Evolutionary conservation across 1,139 yeast species (phyloP).

Genomic region (Candida anutae): DNA sequence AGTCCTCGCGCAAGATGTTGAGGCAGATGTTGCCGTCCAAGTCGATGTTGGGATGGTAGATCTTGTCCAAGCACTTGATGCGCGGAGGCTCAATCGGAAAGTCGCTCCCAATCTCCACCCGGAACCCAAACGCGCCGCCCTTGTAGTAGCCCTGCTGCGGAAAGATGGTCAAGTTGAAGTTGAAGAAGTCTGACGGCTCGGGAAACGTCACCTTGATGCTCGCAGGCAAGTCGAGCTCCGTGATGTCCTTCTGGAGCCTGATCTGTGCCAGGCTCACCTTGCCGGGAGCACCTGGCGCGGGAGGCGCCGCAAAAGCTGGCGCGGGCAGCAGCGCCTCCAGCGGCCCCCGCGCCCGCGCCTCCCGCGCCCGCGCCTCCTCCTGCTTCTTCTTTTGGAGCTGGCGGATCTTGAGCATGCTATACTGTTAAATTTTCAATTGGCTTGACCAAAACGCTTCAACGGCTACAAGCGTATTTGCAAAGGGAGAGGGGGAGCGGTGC

Average conservation of each 20-base stretch:
- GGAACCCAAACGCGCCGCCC: slow-evolving; percentile 62
- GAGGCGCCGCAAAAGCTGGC: no score
- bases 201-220: slow-evolving; percentile 54
- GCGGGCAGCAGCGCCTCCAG: no score
- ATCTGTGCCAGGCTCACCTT: slow-evolving; percentile 46
- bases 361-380: slow-evolving; percentile 25
- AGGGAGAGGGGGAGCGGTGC: no score
- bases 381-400: slow-evolving; percentile 54
- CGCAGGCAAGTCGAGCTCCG: slow-evolving; percentile 61
- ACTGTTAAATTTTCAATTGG: no score
- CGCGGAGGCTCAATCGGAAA: slow-evolving; percentile 94
- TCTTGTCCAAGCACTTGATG: slow-evolving; percentile 60
- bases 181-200: slow-evolving; percentile 49
- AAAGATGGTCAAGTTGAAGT: slow-evolving; percentile 48
- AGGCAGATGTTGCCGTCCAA: slow-evolving; percentile 85
- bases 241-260: slow-evolving; percentile 53
- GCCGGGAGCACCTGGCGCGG: no score
- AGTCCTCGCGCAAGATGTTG: slow-evolving; percentile 85
- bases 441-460: no score
- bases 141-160: slow-evolving; percentile 82
- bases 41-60: slow-evolving; percentile 93
- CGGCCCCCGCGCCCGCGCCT: slow-evolving; percentile 3
- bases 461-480: no score
- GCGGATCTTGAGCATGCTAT: slow-evolving; percentile 46
- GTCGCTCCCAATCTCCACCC: slow-evolving; percentile 54